Percentiles rank a stretch among this genome's conserved stretches.
Conservation (phyloP, 495 filamentous ascomycete genomes). For the Evernia prunastri region DNA sequence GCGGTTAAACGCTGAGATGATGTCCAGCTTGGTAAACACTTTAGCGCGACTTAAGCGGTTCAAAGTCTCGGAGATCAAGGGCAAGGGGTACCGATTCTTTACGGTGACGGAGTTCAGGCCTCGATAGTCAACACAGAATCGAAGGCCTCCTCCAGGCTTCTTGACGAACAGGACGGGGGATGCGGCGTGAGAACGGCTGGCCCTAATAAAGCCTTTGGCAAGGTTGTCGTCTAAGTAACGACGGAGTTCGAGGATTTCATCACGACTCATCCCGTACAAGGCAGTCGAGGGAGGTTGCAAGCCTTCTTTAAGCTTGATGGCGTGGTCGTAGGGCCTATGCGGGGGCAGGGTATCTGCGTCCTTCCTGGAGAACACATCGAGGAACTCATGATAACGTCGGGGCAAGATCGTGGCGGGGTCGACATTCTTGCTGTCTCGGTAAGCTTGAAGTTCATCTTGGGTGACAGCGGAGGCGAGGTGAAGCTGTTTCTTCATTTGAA, state of each 20-base stretch:
- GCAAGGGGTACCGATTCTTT: slow-evolving; percentile 41
- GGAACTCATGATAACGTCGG: not conserved
- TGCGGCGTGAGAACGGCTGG: not conserved
- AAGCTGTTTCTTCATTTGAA: too few relatives aligned
- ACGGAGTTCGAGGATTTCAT: too few relatives aligned
- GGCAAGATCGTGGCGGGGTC: not conserved
- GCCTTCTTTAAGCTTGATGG: not conserved
- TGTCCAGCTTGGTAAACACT: slow-evolving; percentile 41
- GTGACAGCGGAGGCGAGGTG: too few relatives aligned
- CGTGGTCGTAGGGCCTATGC: not conserved
- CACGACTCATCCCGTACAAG: too few relatives aligned
- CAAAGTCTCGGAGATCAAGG: slow-evolving; percentile 39
- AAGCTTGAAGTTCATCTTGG: too few relatives aligned
- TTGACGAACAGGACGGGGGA: too few relatives aligned
- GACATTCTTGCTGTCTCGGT: not conserved
- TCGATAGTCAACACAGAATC: too few relatives aligned
- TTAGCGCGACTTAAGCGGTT: slow-evolving; percentile 26
- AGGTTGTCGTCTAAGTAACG: not conserved
- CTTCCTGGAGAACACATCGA: not conserved
- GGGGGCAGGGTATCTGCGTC: not conserved
- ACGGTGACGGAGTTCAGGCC: slow-evolving; percentile 38
- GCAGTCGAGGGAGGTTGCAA: too few relatives aligned
- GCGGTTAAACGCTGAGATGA: slow-evolving; percentile 20
- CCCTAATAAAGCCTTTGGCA: slow-evolving; percentile 1
- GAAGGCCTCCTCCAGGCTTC: too few relatives aligned